These are phyloP conservation scores for Lipomyces starkeyi DNA, from an alignment of 805 yeast genomes.

Conservation along the genomic window DNA sequence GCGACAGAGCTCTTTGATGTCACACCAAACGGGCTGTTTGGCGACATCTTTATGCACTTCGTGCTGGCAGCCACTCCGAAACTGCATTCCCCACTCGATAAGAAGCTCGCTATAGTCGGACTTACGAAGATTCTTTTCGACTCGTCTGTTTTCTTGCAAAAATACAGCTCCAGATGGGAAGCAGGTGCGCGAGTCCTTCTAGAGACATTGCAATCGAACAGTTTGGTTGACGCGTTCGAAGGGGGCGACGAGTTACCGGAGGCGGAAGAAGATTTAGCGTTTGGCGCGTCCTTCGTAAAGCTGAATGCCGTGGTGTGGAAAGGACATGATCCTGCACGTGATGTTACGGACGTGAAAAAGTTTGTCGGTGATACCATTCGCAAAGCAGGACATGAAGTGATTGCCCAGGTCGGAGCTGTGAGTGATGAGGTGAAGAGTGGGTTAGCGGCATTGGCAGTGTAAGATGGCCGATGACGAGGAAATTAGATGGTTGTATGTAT, in stretches of 20 bases:
- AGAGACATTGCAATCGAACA: conserved; percentile 19
- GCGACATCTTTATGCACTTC: conserved; percentile 44
- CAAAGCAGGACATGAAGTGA: background rate
- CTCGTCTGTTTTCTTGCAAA: conserved; percentile 48
- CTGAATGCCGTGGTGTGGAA: conserved; percentile 65
- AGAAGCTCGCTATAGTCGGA: conserved; percentile 58
- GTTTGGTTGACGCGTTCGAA: conserved; percentile 29
- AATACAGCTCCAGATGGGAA: conserved; percentile 52
- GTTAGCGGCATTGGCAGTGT: conserved; percentile 4
- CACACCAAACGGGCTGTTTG: conserved; percentile 61
- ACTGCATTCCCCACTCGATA: conserved; percentile 51
- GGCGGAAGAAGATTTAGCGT: conserved; percentile 65
- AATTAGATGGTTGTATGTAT: background rate
- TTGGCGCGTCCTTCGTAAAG: conserved; percentile 85
- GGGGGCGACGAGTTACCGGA: conserved; percentile 47
- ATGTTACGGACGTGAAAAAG: conserved; percentile 17
- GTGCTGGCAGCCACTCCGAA: conserved; percentile 47
- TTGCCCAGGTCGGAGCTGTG: conserved; percentile 3
- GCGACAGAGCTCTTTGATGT: conserved; percentile 69
- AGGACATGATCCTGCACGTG: conserved; percentile 69
- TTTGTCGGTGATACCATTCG: conserved; percentile 17
- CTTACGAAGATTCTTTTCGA: conserved; percentile 54
- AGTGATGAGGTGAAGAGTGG: conserved; percentile 3
- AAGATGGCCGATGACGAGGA: background rate
- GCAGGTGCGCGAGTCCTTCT: conserved; percentile 24